Evolutionary conservation across 768 basidiomycete species (phyloP), one percentile per base, ranked within the genome.

Genomic region (Collybia sp.): DNA sequence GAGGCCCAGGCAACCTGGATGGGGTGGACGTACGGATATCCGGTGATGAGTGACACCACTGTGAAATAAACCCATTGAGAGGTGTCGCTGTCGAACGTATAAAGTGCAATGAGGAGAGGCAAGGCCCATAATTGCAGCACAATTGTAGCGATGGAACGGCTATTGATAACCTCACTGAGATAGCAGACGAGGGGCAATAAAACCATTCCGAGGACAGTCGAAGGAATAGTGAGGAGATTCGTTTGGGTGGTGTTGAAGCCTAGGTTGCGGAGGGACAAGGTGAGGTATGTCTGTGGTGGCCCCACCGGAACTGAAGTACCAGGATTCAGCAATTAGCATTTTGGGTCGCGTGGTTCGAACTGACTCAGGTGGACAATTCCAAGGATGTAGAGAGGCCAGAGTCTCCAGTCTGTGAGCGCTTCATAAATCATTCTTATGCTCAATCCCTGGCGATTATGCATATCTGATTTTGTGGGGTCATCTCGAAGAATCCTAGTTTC

Each of bases 391-490:
- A 86, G 49, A 0, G 84, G 83, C 83, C 83, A 85, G 53, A 85
- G 61, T 43, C 74, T 66, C 73, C 76, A 85, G 54, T 86, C 83
- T 15, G 61, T 64, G 16, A 83, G 47, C 12, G 79, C 73, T 18
- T 67, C 55, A 59, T 66, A 77, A 20, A 85, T 72, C 65, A 73
- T 76, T 48, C 53, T 59, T 6, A 69, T 40, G 3, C 66, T 65
- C 4, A 86, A 64, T 12, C 80, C 83, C 63, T 87, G 65, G n/a
- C 83, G 74, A 52, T 87, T 85, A 63, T 85, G 82, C 83, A 85
- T 83, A 52, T 76, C 71, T 11, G 76, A 79, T 56, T 83, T 84
- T 5, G 78, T 66, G 4, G 83, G 82, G 53, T 86, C 82, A 55
- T 83, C 82, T 12, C 82, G 73, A 4, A 84, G 61, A 5, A 85